Percentiles rank a stretch among this genome's conserved stretches.
These are phyloP conservation scores for Sodiomyces alkalinus DNA, from an alignment of 2,329 filamentous ascomycete genomes.

Conservation along the genomic window DNA sequence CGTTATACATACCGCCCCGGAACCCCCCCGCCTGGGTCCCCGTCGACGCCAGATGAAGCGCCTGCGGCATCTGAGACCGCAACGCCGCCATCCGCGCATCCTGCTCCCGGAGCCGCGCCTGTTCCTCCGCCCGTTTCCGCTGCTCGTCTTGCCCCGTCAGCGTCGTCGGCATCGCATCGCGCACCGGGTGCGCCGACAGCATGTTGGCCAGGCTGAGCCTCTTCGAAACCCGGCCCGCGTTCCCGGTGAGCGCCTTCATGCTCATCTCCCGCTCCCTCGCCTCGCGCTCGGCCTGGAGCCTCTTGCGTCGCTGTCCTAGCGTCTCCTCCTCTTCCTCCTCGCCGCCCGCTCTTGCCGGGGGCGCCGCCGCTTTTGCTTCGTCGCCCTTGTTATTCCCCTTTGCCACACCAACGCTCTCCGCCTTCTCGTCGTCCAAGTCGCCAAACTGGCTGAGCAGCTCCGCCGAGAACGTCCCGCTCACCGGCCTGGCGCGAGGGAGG, in stretches of 20 bases:
- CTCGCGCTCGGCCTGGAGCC: constrained; percentile 55
- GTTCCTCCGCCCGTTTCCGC: constrained; percentile 22
- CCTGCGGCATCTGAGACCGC: constrained; percentile 32
- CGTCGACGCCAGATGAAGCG: constrained; percentile 12
- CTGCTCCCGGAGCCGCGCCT: constrained; percentile 23
- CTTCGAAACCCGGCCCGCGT: constrained; percentile 13
- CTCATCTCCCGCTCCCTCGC: constrained; percentile 43
- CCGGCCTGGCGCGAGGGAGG: constrained; percentile 38
- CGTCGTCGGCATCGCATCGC: constrained; percentile 16
- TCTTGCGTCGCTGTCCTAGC: constrained; percentile 58
- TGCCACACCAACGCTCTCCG: too few species aligned
- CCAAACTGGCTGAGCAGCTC: constrained; percentile 55
- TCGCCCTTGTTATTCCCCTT: constrained; percentile 15
- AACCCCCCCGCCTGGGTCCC: constrained; percentile 26
- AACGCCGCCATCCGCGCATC: constrained; percentile 33
- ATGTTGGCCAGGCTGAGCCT: constrained; percentile 46
- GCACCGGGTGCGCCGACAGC: constrained; percentile 26
- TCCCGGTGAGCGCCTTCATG: constrained; percentile 11
- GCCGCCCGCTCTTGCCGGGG: constrained; percentile 24
- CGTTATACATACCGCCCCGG: constrained; percentile 38
- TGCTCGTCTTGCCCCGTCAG: constrained; percentile 26
- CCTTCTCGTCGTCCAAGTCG: constrained; percentile 27
- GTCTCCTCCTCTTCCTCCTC: constrained; percentile 54
- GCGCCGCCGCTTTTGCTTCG: constrained; percentile 13
- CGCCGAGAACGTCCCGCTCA: constrained; percentile 50